A percentile compares a stretch with the other conserved stretches of the same genome.
Conservation (phyloP, 495 filamentous ascomycete species). For the Daldinia bambusicola region DNA sequence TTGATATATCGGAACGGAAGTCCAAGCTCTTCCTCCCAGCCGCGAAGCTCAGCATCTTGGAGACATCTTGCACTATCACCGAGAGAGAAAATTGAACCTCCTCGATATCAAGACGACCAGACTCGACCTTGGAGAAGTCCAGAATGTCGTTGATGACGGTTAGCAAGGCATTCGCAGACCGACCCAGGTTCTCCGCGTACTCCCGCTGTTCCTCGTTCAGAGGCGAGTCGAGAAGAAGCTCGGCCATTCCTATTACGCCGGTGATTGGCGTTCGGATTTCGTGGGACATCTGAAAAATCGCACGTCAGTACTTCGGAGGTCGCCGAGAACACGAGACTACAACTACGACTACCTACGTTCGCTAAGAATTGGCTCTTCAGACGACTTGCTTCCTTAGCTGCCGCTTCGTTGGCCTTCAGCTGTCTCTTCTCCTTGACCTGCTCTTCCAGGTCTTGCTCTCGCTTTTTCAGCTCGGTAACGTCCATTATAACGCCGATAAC, state of each 20-base stretch:
- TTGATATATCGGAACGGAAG: constrained; percentile 60
- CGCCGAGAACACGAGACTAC: background rate
- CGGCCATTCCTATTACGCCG: constrained; percentile 79
- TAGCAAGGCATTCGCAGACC: constrained; percentile 82
- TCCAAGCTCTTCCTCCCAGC: constrained; percentile 68
- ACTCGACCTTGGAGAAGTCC: constrained; percentile 89
- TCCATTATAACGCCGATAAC: constrained; percentile 76
- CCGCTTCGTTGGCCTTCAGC: constrained; percentile 71
- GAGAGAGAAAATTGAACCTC: constrained; percentile 82
- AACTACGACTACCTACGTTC: constrained; percentile 51
- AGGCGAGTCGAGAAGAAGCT: constrained; percentile 73
- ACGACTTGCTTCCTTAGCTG: constrained; percentile 73
- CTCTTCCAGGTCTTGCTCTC: constrained; percentile 64
- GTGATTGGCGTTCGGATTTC: constrained; percentile 80
- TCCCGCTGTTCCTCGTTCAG: constrained; percentile 76
- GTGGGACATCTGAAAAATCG: constrained; percentile 74
- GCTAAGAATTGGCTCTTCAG: constrained; percentile 77
- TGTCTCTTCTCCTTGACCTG: constrained; percentile 70
- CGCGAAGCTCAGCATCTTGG: constrained; percentile 70
- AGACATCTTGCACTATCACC: constrained; percentile 75
- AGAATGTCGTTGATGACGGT: constrained; percentile 92
- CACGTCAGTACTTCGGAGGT: constrained; percentile 10
- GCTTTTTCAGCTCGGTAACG: constrained; percentile 70
- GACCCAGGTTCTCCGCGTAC: constrained; percentile 79
- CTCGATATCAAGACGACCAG: constrained; percentile 77